Evolutionary conservation across 495 filamentous ascomycete species (phyloP), one percentile per base, ranked within the genome.

Genomic region (Aspergillus heteromorphus): DNA sequence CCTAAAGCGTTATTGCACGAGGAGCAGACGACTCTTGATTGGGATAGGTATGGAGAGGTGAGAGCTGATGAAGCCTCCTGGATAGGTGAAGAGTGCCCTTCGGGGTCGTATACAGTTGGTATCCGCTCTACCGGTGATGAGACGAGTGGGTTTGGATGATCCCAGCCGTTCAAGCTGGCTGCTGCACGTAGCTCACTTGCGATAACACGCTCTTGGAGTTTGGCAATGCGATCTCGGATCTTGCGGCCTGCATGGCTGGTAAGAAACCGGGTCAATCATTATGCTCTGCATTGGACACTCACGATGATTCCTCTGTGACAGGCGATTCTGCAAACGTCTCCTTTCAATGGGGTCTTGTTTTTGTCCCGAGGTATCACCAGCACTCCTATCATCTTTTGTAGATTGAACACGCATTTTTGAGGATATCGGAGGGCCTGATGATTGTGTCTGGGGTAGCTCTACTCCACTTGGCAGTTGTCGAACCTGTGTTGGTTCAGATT

Each of bases 161-260:
- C 43, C 71, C 69, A 73, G 19, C 66, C 65, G 31, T 69, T 64
- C 2, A 71, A 57, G 14, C 53, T 64, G 1, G 70, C 70, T 5
- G 65, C 65, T 0, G 70, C 70, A 49, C 66, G 55, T 0, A 74
- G 67, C 49, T 74, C 72, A 49, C 67, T 74, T 23, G 70, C 72
- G 17, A 74, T 68, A 8, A 74, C 72, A 4, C 70, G 72, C 40
- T 74, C 72, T 55, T 74, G 72, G 2, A 74, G 68, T 41, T 73
- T 74, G 21, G 72, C 70, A 48, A 74, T 73, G 8, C 72, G 68
- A 25, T 74, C 72, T 29, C 72, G 63, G 41, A 72, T 72, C 34
- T 74, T 74, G 19, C 70, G 64, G 10, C 71, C 71, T 74, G 14
- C 10, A 6, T 1, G 6, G 21, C 18, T 16, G 14, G 21, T 47